These are phyloP conservation scores for Dictyostelium firmibasis DNA, from an alignment of 78 protist species.

Conservation along the genomic window DNA sequence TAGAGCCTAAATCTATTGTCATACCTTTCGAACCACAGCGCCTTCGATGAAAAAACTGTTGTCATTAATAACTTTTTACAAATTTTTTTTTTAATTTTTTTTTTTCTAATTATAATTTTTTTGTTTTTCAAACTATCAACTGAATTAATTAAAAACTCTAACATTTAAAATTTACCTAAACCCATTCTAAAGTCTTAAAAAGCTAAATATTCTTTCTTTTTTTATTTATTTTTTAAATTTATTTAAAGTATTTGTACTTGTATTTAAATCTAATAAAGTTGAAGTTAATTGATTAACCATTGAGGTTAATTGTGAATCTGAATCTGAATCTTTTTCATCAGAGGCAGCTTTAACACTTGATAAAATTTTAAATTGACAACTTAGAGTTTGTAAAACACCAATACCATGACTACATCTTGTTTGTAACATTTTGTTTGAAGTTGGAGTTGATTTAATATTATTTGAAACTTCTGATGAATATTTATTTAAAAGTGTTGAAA, in stretches of 20 bases:
- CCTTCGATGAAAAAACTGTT: too few relatives aligned
- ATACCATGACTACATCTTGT: conserved; percentile 19
- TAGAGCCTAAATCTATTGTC: too few relatives aligned
- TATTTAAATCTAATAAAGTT: conserved; percentile 3
- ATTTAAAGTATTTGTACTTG: background rate
- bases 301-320: conserved; percentile 47
- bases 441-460: background rate
- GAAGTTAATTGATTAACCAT: background rate
- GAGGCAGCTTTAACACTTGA: conserved; percentile 65
- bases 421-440: background rate
- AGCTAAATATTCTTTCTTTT: too few relatives aligned
- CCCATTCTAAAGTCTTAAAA: too few relatives aligned
- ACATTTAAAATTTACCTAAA: too few relatives aligned
- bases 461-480: conserved; percentile 1
- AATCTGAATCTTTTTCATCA: conserved; percentile 3
- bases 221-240: background rate
- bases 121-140: too few relatives aligned
- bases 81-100: too few relatives aligned
- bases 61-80: too few relatives aligned
- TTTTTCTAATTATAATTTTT: too few relatives aligned
- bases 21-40: too few relatives aligned
- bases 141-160: too few relatives aligned
- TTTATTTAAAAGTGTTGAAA: conserved; percentile 17
- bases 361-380: conserved; percentile 59
- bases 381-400: conserved; percentile 23